Conservation (phyloP, 176 grass and related monocot species). For the maize (Zea mays) region Zm-B73-REFERENCE-NAM-5.0 NC_050103.1:14003001-14003500, state of each 20-base stretch:
- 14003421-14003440: conserved; percentile 23
- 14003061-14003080: too few species aligned
- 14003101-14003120: neutral
- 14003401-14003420: conserved; percentile 51
- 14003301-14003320: neutral
- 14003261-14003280: conserved; percentile 42
- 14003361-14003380: conserved; percentile 37
- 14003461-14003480: conserved; percentile 94
- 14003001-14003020: neutral
- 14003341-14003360: conserved; percentile 41
- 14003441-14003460: conserved; percentile 57
- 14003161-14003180: too few species aligned
- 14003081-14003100: neutral
- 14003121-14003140: neutral
- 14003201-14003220: conserved; percentile 40
- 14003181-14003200: conserved; percentile 41
- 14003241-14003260: conserved; percentile 36
- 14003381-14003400: conserved; percentile 46
- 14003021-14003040: neutral
- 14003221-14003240: conserved; percentile 42
- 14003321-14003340: conserved; percentile 28
- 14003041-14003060: neutral
- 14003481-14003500: conserved; percentile 90
- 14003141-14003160: too few species aligned
- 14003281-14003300: conserved; percentile 27